Conservation (phyloP, 1,139 yeast genomes). For the Candida frijolesensis region DNA sequence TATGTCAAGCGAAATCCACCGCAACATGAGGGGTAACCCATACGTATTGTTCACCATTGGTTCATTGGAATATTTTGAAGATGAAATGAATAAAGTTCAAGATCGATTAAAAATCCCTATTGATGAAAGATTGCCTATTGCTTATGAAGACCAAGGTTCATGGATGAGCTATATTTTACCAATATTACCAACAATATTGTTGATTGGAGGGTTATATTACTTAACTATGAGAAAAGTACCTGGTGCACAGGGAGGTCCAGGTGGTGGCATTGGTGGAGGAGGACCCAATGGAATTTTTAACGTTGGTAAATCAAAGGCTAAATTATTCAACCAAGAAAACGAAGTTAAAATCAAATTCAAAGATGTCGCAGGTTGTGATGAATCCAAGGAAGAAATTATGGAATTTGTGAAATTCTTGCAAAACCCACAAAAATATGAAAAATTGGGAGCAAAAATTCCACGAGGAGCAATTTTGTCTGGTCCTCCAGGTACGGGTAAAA, state of each 20-base stretch:
- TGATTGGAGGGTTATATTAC: constrained; percentile 74
- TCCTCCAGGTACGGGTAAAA: constrained; percentile 89
- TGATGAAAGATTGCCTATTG: constrained; percentile 64
- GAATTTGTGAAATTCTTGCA: constrained; percentile 80
- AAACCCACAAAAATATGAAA: constrained; percentile 72
- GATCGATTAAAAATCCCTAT: constrained; percentile 61
- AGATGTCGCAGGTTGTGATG: constrained; percentile 84
- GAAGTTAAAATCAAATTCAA: constrained; percentile 72
- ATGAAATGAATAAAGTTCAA: constrained; percentile 62
- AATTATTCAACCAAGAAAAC: constrained; percentile 68
- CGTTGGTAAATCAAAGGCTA: constrained; percentile 70
- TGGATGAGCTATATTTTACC: constrained; percentile 59
- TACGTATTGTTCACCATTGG: constrained; percentile 70
- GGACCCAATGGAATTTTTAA: constrained; percentile 63
- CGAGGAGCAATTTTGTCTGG: constrained; percentile 84
- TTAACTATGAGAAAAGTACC: constrained; percentile 61
- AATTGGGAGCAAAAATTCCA: constrained; percentile 80
- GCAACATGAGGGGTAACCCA: constrained; percentile 38
- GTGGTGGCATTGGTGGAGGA: constrained; percentile 45
- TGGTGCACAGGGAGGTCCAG: constrained; percentile 37
- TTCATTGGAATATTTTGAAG: constrained; percentile 72
- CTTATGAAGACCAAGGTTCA: constrained; percentile 62
- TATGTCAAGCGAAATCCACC: constrained; percentile 41
- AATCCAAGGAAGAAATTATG: constrained; percentile 83
- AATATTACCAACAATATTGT: constrained; percentile 66